Evolutionary conservation across 805 yeast species (phyloP), one percentile per base, ranked within the genome.

Genomic region (Candida andamanensis): DNA sequence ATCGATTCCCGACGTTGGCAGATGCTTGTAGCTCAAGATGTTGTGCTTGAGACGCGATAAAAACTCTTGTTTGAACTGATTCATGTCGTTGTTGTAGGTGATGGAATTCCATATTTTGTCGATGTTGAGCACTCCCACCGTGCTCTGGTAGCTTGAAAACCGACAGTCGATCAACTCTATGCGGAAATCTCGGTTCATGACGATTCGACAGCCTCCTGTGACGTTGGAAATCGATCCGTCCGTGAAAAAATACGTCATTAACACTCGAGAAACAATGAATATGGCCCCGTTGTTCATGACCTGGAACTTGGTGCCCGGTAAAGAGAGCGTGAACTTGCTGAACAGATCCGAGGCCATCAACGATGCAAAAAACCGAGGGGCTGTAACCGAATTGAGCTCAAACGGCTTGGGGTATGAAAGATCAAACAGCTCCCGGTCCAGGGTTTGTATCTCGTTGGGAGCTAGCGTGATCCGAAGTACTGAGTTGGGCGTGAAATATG

Each of bases 101-200:
- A 29, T 14, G 7, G 22, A 16, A 15, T 32, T 23, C 28, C 28
- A 29, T 17, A 29, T 6, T 31, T 25, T 41, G 3, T 32, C 31
- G 2, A 41, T 12, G 11, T 32, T 38, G 21, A 15, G 12, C 13
- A 24, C 6, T 31, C 31, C 25, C 35, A 63, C 32, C 2, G 58
- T 40, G 9, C 54, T 49, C 25, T 53, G 55, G 39, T 56, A 60
- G 24, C 45, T 45, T 24, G 41, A 21, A 20, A 54, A 47, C 16
- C 70, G 72, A 40, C 80, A 60, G 46, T 84, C 94, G 26, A 81
- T 52, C 76, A 83, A 81, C 42, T 85, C 94, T 17, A 86, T 72
- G 41, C 74, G 70, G 39, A 84, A 60, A 32, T 69, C 72, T 19
- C 79, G 63, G 47, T 76, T 79, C 58, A 85, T 72, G 5, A 76